A percentile compares a stretch with the other conserved stretches of the same genome.
Evolutionary conservation across 2,329 filamentous ascomycete species (phyloP).

Genomic region (Cytospora paraplurivora): DNA sequence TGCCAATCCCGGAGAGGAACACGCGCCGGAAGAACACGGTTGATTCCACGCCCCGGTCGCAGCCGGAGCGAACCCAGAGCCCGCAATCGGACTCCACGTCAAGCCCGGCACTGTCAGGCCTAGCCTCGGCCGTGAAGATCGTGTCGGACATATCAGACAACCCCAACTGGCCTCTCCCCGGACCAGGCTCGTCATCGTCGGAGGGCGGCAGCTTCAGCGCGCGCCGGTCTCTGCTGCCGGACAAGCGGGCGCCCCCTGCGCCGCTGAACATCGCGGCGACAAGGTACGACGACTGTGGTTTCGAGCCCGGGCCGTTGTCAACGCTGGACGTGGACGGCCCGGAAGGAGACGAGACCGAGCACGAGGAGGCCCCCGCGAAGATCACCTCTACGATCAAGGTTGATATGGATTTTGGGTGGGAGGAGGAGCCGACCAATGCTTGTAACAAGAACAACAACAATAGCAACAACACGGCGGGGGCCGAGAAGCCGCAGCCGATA

Average conservation of each 20-base stretch:
- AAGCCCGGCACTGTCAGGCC: slow-evolving; percentile 7
- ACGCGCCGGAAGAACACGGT: slow-evolving; percentile 15
- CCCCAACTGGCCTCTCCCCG: slow-evolving; percentile 28
- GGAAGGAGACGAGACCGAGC: background rate
- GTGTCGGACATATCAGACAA: slow-evolving; percentile 11
- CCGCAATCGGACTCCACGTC: slow-evolving; percentile 22
- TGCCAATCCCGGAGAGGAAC: slow-evolving; percentile 24
- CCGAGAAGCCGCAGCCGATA: background rate
- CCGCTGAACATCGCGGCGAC: slow-evolving; percentile 28
- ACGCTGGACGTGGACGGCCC: slow-evolving; percentile 2
- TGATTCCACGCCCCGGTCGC: background rate
- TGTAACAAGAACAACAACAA: background rate
- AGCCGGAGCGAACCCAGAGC: slow-evolving; percentile 1
- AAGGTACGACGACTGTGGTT: background rate
- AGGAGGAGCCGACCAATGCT: slow-evolving; percentile 6
- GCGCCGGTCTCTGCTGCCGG: slow-evolving; percentile 4
- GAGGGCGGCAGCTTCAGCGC: slow-evolving; percentile 14
- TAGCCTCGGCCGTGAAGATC: slow-evolving; percentile 23
- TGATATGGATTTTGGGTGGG: slow-evolving; percentile 15
- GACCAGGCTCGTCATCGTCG: slow-evolving; percentile 3
- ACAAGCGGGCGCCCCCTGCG: slow-evolving; percentile 24
- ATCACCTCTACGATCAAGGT: slow-evolving; percentile 8
- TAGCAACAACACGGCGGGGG: background rate
- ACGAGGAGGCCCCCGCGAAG: background rate
- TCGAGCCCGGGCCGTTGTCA: slow-evolving; percentile 13